Percentiles rank a stretch among this genome's conserved stretches.
Evolutionary conservation across 208 protist genomes (phyloP).

Genomic region (Crithidia sp.): DNA sequence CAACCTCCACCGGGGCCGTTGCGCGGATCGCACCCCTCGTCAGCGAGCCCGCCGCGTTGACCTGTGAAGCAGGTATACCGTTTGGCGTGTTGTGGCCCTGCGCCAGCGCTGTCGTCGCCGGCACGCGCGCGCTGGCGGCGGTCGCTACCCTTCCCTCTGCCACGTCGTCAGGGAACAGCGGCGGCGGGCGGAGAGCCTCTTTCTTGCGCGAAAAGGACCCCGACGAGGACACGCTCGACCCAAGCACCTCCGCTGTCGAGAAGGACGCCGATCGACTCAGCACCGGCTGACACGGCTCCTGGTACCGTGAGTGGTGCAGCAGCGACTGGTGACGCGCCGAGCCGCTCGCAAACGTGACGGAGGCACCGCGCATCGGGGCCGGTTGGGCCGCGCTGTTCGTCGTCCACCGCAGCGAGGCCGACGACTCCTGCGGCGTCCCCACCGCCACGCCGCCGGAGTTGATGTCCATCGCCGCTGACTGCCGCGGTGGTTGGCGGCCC

Average conservation of each 20-base stretch:
- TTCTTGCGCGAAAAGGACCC: slow-evolving; percentile 13
- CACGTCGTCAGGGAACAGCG: not conserved
- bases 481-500: not conserved
- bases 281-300: slow-evolving; percentile 23
- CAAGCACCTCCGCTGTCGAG: slow-evolving; percentile 5
- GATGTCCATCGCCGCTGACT: slow-evolving; percentile 16
- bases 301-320: slow-evolving; percentile 9
- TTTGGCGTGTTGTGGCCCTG: not conserved
- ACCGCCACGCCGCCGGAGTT: not conserved
- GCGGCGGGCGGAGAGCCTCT: slow-evolving; percentile 8
- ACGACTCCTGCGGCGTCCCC: slow-evolving; percentile 9
- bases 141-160: not conserved
- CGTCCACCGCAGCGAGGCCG: slow-evolving; percentile 14
- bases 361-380: slow-evolving; percentile 31
- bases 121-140: not conserved
- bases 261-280: slow-evolving; percentile 13
- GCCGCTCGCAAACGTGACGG: slow-evolving; percentile 32
- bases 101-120: not conserved
- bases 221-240: slow-evolving; percentile 7
- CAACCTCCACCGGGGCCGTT: not conserved
- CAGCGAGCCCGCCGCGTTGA: not conserved
- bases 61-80: not conserved
- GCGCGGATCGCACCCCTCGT: not conserved
- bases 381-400: slow-evolving; percentile 18
- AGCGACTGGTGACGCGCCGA: slow-evolving; percentile 17